Evolutionary conservation across 2,329 filamentous ascomycete genomes (phyloP).

Genomic region (Fusarium transvaalense): DNA sequence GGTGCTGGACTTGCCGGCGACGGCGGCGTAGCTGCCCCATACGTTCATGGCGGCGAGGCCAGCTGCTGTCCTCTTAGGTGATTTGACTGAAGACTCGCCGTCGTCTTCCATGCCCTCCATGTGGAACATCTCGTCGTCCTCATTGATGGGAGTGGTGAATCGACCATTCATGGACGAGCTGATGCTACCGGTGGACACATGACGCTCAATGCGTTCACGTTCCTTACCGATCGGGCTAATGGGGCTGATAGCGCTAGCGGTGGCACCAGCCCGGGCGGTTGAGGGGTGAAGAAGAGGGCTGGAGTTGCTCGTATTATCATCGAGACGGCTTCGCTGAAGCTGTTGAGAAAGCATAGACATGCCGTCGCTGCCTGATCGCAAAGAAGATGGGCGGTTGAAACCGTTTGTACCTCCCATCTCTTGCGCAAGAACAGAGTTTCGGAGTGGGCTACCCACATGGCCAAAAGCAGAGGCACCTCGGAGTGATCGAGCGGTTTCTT

Average conservation of each 20-base stretch:
- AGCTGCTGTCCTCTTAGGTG: conserved; percentile 63
- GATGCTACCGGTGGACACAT: conserved; percentile 71
- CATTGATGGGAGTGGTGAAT: conserved; percentile 74
- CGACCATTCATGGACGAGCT: conserved; percentile 66
- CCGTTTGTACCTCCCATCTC: conserved; percentile 61
- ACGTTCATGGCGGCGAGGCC: conserved; percentile 55
- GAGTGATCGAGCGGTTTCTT: conserved; percentile 58
- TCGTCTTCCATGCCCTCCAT: conserved; percentile 74
- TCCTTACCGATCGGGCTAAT: conserved; percentile 57
- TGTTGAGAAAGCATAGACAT: conserved; percentile 72
- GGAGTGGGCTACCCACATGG: conserved; percentile 74
- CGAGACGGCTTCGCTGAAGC: conserved; percentile 69
- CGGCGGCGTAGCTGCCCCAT: conserved; percentile 59
- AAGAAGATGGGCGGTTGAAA: conserved; percentile 55
- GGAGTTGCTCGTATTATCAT: conserved; percentile 59
- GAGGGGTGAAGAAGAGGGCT: conserved; percentile 66
- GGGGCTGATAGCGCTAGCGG: conserved; percentile 56
- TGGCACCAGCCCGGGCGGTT: conserved; percentile 53
- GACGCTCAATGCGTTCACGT: conserved; percentile 63
- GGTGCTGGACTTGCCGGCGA: conserved; percentile 48
- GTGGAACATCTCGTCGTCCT: conserved; percentile 73
- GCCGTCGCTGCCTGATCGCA: conserved; percentile 62
- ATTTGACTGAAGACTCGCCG: conserved; percentile 63
- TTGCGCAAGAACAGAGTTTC: conserved; percentile 71
- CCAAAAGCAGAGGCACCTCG: conserved; percentile 68